phyloP scores from a whole-genome alignment of 306 rosid species.

The Trifolium repens region DNA sequence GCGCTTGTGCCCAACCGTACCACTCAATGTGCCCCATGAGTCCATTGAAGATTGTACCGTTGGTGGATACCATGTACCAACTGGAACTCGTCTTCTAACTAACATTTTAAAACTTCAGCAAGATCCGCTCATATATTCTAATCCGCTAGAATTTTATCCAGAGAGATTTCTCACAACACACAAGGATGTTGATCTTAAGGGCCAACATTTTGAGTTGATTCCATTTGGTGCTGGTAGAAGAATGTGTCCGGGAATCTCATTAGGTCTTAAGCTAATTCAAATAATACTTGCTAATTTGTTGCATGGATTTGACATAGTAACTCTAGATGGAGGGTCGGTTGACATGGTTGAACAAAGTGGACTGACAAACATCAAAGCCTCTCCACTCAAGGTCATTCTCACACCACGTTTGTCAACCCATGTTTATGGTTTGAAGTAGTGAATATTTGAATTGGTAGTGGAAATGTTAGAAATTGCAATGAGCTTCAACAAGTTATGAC shows the following conservation, averaged over 20 bases:
- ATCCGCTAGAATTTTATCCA: conserved; percentile 36
- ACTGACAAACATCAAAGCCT: conserved; percentile 23
- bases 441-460: too few species aligned
- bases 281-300: conserved; percentile 35
- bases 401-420: conserved; percentile 9
- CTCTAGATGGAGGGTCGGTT: neutral
- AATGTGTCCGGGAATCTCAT: conserved; percentile 38
- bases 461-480: too few species aligned
- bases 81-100: conserved; percentile 53
- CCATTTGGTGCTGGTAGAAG: conserved; percentile 44
- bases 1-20: conserved; percentile 59
- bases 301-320: conserved; percentile 41
- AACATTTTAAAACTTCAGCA: conserved; percentile 56
- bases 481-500: too few species aligned
- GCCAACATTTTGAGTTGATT: conserved; percentile 37
- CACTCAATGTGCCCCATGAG: conserved; percentile 44
- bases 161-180: conserved; percentile 43
- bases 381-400: conserved; percentile 43
- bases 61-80: conserved; percentile 48
- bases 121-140: neutral
- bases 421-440: neutral
- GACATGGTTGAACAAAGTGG: conserved; percentile 40
- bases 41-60: conserved; percentile 52
- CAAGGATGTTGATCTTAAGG: conserved; percentile 3
- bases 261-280: conserved; percentile 20